Evolutionary conservation across 2,329 filamentous ascomycete species (phyloP), one percentile per base, ranked within the genome.

Genomic region (Hymenotorrendiella dingleyae): DNA sequence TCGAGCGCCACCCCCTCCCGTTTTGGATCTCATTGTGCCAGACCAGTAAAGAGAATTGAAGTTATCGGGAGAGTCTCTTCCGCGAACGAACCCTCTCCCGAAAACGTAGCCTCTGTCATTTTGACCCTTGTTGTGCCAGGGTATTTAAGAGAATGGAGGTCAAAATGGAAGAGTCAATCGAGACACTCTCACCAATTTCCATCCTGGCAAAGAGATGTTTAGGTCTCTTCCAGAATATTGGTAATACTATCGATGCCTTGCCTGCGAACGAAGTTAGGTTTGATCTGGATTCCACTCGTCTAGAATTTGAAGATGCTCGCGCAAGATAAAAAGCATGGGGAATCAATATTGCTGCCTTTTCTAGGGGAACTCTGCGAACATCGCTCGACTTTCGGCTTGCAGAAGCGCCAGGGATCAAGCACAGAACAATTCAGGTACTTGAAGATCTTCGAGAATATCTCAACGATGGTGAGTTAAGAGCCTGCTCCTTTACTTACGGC

Each of bases 321-420:
- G 27, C 43, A 3, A 47, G 46, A 27, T 57, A 54, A 20, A 54
- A 49, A 36, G 50, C 47, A n/a, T 58, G 55, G 55, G 55, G 45
- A 16, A 44, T 23, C 6, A 52, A 43, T 32, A 56, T 56, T 38
- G 55, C 53, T 27, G 55, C 54, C 2, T 48, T 56, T 19, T 52
- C 52, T 14, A 20, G 45, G 9, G 38, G n/a, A 4, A 16, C 41
- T 19, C 5, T 44, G 19, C 33, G 19, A 20, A 54, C 42, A 17
- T 57, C 54, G 9, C 43, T 58, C 2, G 54, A 57, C 11, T 47
- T 41, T 34, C 40, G 54, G n/a, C 37, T 58, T 7, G 40, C 42
- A 35, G 53, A 57, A 11, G 56, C 52, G 4, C 39, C 30, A 19
- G 52, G 47, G 8, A 46, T 57, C 21, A 42, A 42, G 9, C 20